These are phyloP conservation scores for Acacia pycnantha DNA, from an alignment of 331 rosid species.

Conservation along the genomic window DNA sequence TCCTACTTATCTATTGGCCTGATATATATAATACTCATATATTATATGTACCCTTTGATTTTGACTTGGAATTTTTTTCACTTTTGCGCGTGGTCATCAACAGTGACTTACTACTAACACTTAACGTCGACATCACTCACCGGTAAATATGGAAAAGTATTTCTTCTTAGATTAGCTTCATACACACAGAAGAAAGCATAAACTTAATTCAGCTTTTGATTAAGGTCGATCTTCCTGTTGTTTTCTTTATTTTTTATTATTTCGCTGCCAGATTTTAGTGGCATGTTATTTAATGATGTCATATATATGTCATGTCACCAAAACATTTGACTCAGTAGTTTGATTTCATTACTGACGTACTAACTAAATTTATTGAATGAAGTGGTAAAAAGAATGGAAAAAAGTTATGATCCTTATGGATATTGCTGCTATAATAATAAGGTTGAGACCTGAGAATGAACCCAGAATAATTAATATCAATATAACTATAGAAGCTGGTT, in stretches of 20 bases:
- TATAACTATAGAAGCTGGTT: not conserved
- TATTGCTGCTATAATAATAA: not conserved
- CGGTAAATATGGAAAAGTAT: not conserved
- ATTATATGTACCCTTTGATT: conserved; percentile 13
- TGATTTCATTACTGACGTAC: not conserved
- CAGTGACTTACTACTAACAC: not conserved
- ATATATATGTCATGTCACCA: not conserved
- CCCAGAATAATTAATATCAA: too few species aligned
- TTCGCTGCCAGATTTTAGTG: not conserved
- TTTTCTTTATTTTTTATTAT: not conserved
- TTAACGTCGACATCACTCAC: not conserved
- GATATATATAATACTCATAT: not conserved
- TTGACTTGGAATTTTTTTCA: conserved; percentile 40
- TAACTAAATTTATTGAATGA: not conserved
- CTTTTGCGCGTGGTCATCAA: conserved; percentile 26
- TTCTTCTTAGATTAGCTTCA: not conserved
- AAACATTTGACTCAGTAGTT: not conserved
- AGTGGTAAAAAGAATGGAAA: not conserved
- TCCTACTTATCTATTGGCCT: conserved; percentile 19
- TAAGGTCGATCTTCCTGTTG: not conserved
- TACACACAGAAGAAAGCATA: not conserved
- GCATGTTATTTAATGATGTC: not conserved
- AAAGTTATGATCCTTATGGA: not conserved
- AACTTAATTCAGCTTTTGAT: not conserved
- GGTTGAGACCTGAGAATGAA: not conserved